Percentiles rank a stretch among this genome's conserved stretches.
phyloP scores from a whole-genome alignment of 1,284 basidiomycete species.

The Boletus subluridellus region DNA sequence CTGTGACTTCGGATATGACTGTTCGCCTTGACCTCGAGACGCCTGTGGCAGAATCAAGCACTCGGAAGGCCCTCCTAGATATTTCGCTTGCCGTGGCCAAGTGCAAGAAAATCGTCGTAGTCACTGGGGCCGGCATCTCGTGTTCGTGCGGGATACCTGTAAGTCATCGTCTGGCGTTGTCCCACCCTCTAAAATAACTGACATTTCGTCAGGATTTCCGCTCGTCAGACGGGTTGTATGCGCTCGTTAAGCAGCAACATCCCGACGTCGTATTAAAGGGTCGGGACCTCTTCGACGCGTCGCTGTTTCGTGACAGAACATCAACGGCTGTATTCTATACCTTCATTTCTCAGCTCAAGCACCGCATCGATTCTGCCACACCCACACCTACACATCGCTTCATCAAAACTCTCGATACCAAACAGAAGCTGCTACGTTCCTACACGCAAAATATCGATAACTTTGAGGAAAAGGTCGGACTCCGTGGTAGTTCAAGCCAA shows the following conservation, averaged over 20 bases:
- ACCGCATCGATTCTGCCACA: constrained; percentile 73
- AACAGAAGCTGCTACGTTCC: constrained; percentile 81
- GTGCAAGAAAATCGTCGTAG: constrained; percentile 79
- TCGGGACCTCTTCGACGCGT: constrained; percentile 86
- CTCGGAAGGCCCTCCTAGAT: constrained; percentile 57
- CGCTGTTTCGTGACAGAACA: constrained; percentile 78
- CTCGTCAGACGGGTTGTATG: constrained; percentile 84
- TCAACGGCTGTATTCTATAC: constrained; percentile 91
- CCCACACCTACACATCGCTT: constrained; percentile 88
- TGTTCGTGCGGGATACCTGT: constrained; percentile 93
- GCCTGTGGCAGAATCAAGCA: constrained; percentile 44
- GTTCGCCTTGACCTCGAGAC: constrained; percentile 54
- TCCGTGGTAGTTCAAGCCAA: constrained; percentile 60
- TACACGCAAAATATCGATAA: constrained; percentile 98
- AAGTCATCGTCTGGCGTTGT: constrained; percentile 30
- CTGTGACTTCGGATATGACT: constrained; percentile 43
- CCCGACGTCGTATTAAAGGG: constrained; percentile 83
- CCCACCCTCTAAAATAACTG: not conserved
- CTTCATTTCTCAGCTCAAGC: constrained; percentile 88
- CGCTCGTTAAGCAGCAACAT: constrained; percentile 80
- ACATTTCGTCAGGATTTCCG: constrained; percentile 73
- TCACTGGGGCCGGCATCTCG: constrained; percentile 90
- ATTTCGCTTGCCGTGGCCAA: constrained; percentile 76
- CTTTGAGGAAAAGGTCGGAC: constrained; percentile 78
- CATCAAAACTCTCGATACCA: constrained; percentile 78